Conservation (phyloP, 176 grass and related monocot genomes). For the Triticum dicoccoides region DNA sequence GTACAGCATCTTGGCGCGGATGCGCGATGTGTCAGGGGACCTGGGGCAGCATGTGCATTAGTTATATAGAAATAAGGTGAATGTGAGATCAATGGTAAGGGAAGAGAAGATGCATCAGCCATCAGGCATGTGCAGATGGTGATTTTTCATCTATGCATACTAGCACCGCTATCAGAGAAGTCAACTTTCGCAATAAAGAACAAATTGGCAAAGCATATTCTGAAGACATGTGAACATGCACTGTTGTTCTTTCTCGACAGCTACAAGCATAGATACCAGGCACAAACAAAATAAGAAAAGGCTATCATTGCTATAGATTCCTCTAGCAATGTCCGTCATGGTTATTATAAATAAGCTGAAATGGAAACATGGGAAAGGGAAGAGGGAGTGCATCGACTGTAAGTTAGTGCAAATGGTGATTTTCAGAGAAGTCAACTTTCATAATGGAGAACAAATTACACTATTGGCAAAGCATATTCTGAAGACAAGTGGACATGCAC, state of each 20-base stretch:
- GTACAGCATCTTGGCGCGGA: slow-evolving; percentile 98
- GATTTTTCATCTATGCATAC: not conserved
- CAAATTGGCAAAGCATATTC: slow-evolving; percentile 14
- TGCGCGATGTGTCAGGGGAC: slow-evolving; percentile 76
- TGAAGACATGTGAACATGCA: not conserved
- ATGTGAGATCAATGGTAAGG: not conserved
- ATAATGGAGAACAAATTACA: not conserved
- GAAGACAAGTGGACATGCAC: not conserved
- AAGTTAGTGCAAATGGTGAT: too few relatives aligned
- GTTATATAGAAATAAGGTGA: not conserved
- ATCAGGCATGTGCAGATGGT: not conserved
- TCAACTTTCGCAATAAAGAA: not conserved
- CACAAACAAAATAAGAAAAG: not conserved
- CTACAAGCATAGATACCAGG: not conserved
- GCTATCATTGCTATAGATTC: slow-evolving; percentile 1
- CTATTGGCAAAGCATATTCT: slow-evolving; percentile 12
- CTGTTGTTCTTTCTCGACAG: not conserved
- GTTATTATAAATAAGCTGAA: too few relatives aligned
- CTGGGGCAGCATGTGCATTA: slow-evolving; percentile 26
- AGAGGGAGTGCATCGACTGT: too few relatives aligned
- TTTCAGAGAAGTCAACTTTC: not conserved
- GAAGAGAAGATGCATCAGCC: not conserved
- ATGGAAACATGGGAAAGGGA: too few relatives aligned
- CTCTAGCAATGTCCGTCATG: slow-evolving; percentile 5
- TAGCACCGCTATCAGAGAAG: not conserved